These are phyloP conservation scores for Oldenlandia corymbosa DNA, from an alignment of 257 asterid genomes.

Conservation along the genomic window DNA sequence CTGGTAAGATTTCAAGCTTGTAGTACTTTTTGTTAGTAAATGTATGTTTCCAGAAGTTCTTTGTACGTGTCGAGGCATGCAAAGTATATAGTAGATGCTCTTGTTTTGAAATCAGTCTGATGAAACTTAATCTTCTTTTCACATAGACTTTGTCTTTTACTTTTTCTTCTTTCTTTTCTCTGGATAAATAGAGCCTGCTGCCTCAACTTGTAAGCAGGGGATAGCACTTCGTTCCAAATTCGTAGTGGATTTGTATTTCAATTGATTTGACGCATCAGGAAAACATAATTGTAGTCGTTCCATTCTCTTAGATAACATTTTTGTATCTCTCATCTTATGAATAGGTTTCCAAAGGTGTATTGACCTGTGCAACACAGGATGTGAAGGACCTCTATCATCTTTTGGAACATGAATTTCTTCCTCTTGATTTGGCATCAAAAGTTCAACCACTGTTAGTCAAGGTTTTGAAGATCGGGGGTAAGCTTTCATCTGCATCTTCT, in stretches of 20 bases:
- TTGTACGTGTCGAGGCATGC: background rate
- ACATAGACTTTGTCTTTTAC: background rate
- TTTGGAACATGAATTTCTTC: slow-evolving; percentile 72
- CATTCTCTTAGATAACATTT: background rate
- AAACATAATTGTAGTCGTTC: background rate
- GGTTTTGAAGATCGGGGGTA: slow-evolving; percentile 69
- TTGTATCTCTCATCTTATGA: background rate
- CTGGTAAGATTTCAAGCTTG: slow-evolving; percentile 49
- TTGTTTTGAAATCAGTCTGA: background rate
- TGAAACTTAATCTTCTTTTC: background rate
- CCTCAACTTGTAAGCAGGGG: background rate
- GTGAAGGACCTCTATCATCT: slow-evolving; percentile 71
- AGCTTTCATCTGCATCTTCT: slow-evolving; percentile 66
- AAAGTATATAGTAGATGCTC: background rate
- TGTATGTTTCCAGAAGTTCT: background rate
- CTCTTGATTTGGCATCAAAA: slow-evolving; percentile 66
- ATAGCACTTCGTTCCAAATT: background rate
- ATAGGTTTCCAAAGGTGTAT: slow-evolving; percentile 78
- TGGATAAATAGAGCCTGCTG: background rate
- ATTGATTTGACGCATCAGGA: background rate
- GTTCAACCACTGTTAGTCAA: slow-evolving; percentile 58
- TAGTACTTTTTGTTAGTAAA: background rate
- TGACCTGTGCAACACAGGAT: slow-evolving; percentile 81
- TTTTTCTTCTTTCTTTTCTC: too few relatives aligned
- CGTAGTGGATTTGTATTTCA: background rate